Base-by-base conservation (phyloP, 2,329 filamentous ascomycete genomes). In the Diaporthe citri region DNA sequence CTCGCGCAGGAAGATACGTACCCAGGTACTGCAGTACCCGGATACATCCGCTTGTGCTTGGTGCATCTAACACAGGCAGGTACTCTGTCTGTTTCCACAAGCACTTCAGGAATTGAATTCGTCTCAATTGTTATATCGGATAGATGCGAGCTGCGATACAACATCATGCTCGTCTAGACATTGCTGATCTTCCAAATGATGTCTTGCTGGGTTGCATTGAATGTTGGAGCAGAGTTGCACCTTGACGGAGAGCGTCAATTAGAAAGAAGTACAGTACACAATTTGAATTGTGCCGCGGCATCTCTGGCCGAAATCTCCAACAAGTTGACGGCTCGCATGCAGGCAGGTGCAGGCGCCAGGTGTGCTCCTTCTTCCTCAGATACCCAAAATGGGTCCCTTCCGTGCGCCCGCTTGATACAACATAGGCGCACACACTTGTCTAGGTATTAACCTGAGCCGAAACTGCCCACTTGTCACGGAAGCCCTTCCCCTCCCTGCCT, bases 261-360 rank as follows among this genome's bases (percentile, higher is more conserved):
- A 22, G 43, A 48, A 48, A 56, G 28, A 15, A 10, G 52, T 59
- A 59, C 31, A 41, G 20, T 36, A 39, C 34, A 31, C 25, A 46
- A 43, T 15, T 28, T 28, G 60, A n/a, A 52, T 52, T 67, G 62
- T 67, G 62, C 62, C 62, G 62, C 62, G 62, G 62, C 62, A 67
- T 67, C 62, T 67, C 62, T 67, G 62, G 62, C 62, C 62, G 62
- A 67, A 39, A 67, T 67, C 62, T 67, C 62, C 62, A 67, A 51
- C 43, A 51, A 41, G 39, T 43, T 62, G 36, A 43, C 25, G 39
- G 59, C 36, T 43, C 59, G 59, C n/a, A 43, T 62, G 59, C 34
- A 28, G 22, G 10, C 34, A 43, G 36, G 36, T 59, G 34, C 34
- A 34, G 55, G 52, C 28, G 25, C 12, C 15, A 25, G 13, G 31